Percentiles rank a stretch among this genome's conserved stretches.
Evolutionary conservation across 2,329 filamentous ascomycete species (phyloP).

Genomic region (Teratosphaeria epicoccoides): DNA sequence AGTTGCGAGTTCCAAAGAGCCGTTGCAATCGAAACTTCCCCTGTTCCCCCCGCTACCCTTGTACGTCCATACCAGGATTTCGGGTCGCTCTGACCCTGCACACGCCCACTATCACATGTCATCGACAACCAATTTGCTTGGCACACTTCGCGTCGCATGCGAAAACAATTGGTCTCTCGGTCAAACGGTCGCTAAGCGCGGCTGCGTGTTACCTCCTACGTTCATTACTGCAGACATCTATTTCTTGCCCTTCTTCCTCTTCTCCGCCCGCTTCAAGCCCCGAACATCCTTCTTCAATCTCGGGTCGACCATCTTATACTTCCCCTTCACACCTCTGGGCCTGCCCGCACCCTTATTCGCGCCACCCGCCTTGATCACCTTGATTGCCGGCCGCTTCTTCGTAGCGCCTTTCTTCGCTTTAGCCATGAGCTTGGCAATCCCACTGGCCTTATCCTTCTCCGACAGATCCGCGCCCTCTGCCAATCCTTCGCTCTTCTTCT

Average conservation of each 20-base stretch:
- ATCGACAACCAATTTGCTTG: not conserved
- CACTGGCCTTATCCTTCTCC: slow-evolving; percentile 88
- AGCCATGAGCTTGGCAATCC: slow-evolving; percentile 70
- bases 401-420: slow-evolving; percentile 46
- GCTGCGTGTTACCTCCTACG: too few species aligned
- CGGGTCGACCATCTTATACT: slow-evolving; percentile 94
- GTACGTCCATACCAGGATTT: not conserved
- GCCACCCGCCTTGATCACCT: slow-evolving; percentile 79
- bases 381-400: slow-evolving; percentile 71
- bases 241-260: slow-evolving; percentile 45
- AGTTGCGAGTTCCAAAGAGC: not conserved
- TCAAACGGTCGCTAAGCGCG: too few species aligned
- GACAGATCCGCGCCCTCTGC: slow-evolving; percentile 84
- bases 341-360: slow-evolving; percentile 77
- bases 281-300: slow-evolving; percentile 94
- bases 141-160: too few species aligned
- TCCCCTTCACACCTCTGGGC: slow-evolving; percentile 84
- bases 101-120: not conserved
- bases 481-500: slow-evolving; percentile 90
- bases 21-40: not conserved
- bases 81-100: not conserved
- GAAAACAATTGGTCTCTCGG: too few species aligned
- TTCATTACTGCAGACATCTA: not conserved
- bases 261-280: slow-evolving; percentile 69
- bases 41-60: not conserved